Conservation (phyloP, 106 monocot species). For the Dendrobium officinale region DNA sequence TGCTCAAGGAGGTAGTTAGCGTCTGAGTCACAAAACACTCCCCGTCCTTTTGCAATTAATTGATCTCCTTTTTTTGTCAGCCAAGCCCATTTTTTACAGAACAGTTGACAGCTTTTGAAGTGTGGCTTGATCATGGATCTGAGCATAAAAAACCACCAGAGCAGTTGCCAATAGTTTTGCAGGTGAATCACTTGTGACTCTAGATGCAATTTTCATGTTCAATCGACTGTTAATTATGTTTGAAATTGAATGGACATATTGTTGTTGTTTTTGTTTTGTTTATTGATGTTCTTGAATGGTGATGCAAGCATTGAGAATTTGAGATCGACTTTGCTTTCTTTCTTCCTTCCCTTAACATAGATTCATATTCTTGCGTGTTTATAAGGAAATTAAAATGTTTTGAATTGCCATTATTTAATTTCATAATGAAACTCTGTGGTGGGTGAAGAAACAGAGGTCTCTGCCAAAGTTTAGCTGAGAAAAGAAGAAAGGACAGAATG, state of each 20-base stretch:
- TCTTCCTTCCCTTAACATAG: not conserved
- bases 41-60: not conserved
- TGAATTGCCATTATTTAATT: not conserved
- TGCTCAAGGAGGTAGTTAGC: not conserved
- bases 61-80: slow-evolving; percentile 30
- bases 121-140: slow-evolving; percentile 98
- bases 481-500: too few species aligned
- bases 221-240: not conserved
- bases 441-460: not conserved
- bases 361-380: not conserved
- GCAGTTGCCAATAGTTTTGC: slow-evolving; percentile 95
- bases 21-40: not conserved
- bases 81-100: slow-evolving; percentile 96
- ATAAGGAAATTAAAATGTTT: not conserved
- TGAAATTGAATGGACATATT: not conserved
- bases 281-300: not conserved
- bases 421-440: not conserved
- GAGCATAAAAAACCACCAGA: slow-evolving; percentile 94
- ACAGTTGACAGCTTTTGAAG: slow-evolving; percentile 97
- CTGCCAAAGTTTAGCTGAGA: too few species aligned
- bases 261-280: not conserved
- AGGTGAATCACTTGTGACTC: slow-evolving; percentile 36
- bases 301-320: not conserved
- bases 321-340: not conserved
- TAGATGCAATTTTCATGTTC: not conserved